These are phyloP conservation scores for Hemerocallis citrina DNA, from an alignment of 106 monocot genomes.

Conservation along the genomic window DNA sequence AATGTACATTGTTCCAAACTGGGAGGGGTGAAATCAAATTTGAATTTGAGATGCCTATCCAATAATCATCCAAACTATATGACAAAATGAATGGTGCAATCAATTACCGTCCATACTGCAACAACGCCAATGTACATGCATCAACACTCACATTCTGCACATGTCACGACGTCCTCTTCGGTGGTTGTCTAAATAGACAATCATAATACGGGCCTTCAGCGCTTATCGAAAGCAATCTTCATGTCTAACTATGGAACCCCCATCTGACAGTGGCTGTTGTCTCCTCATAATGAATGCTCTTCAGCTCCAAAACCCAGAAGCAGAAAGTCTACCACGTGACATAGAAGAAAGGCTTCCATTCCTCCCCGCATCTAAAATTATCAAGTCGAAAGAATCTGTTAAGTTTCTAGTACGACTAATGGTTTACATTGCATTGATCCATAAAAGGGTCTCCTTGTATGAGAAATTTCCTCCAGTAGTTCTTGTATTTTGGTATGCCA, in stretches of 20 bases:
- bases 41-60: conserved; percentile 25
- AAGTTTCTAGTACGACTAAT: conserved; percentile 9
- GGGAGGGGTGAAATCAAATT: conserved; percentile 21
- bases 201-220: conserved; percentile 2
- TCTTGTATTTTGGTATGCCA: conserved; percentile 51
- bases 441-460: conserved; percentile 37
- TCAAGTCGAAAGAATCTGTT: not conserved
- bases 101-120: conserved; percentile 4
- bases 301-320: not conserved
- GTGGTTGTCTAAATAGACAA: not conserved
- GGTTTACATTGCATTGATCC: conserved; percentile 64
- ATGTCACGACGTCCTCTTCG: not conserved
- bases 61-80: conserved; percentile 21
- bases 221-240: conserved; percentile 6
- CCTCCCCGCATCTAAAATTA: not conserved
- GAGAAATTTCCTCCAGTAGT: conserved; percentile 58
- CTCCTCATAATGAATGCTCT: not conserved
- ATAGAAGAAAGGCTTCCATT: not conserved
- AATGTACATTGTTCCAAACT: conserved; percentile 11
- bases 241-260: not conserved
- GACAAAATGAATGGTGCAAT: conserved; percentile 28
- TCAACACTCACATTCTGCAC: not conserved
- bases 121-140: conserved; percentile 4
- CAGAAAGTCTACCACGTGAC: not conserved
- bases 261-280: not conserved